Conservation (phyloP, 1,284 basidiomycete genomes). For the Tetrapyrgos nigripes region DNA sequence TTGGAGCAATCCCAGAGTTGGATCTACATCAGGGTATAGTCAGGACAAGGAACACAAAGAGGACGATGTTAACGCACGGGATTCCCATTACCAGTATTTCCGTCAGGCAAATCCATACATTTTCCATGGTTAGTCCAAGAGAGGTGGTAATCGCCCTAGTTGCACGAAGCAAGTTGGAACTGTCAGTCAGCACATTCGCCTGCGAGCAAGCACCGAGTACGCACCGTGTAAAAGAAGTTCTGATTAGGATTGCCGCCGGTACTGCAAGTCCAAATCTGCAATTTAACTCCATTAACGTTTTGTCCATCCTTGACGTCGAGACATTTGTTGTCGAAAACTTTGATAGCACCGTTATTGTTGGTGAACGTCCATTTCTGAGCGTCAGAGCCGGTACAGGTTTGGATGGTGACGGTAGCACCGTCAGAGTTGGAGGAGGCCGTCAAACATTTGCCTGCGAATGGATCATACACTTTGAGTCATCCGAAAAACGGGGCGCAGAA, state of each 20-base stretch:
- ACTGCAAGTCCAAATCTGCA: constrained; percentile 38
- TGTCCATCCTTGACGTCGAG: constrained; percentile 33
- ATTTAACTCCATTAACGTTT: constrained; percentile 32
- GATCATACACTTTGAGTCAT: not conserved
- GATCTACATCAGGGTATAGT: constrained; percentile 2
- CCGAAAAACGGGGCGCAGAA: not conserved
- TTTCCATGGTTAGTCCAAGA: constrained; percentile 33
- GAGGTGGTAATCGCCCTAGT: constrained; percentile 27
- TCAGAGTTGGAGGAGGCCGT: constrained; percentile 35
- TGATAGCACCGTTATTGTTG: constrained; percentile 22
- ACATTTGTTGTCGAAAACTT: constrained; percentile 33
- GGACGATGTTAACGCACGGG: constrained; percentile 11
- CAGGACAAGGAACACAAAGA: not conserved
- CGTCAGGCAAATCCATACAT: constrained; percentile 36
- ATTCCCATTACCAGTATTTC: constrained; percentile 31
- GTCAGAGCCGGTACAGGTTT: constrained; percentile 33
- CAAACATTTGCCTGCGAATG: constrained; percentile 29
- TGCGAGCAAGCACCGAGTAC: not conserved
- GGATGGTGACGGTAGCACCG: constrained; percentile 34
- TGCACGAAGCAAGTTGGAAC: not conserved
- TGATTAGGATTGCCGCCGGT: constrained; percentile 27
- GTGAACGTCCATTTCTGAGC: constrained; percentile 31
- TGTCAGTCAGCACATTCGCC: not conserved
- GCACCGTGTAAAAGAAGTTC: constrained; percentile 29
- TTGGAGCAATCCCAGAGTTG: constrained; percentile 19